These are phyloP conservation scores for Talaromyces sp. DNA, from an alignment of 2,329 filamentous ascomycete species.

Conservation along the genomic window DNA sequence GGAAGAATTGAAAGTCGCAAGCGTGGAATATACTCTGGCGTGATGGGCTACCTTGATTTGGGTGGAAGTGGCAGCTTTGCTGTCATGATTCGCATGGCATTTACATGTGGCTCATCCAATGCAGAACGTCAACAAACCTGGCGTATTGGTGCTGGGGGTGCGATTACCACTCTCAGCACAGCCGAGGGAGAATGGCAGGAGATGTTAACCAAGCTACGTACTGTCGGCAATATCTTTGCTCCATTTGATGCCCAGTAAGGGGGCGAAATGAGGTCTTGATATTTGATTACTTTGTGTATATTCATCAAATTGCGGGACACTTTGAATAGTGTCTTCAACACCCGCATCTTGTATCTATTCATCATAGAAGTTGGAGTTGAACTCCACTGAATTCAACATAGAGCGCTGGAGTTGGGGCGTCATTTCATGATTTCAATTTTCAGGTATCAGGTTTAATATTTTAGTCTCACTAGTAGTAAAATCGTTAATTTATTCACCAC, in stretches of 20 bases:
- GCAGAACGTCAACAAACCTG: slow-evolving; percentile 53
- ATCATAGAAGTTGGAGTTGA: slow-evolving; percentile 10
- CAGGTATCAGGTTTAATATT: too few relatives aligned
- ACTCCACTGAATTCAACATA: slow-evolving; percentile 34
- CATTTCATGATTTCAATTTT: neutral
- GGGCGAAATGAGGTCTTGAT: neutral
- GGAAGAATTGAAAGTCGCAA: slow-evolving; percentile 64
- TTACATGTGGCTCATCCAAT: slow-evolving; percentile 45
- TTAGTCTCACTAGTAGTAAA: too few relatives aligned
- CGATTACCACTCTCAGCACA: slow-evolving; percentile 82
- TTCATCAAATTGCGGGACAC: slow-evolving; percentile 14
- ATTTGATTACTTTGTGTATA: slow-evolving; percentile 3
- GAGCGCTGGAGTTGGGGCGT: slow-evolving; percentile 26
- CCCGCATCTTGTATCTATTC: slow-evolving; percentile 15
- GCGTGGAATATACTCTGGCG: slow-evolving; percentile 81
- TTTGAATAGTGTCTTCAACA: slow-evolving; percentile 31
- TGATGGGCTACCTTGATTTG: slow-evolving; percentile 86
- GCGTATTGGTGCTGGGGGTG: slow-evolving; percentile 87
- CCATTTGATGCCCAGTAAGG: slow-evolving; percentile 20
- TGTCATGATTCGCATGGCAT: slow-evolving; percentile 84
- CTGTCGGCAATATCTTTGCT: slow-evolving; percentile 47
- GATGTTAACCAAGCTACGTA: slow-evolving; percentile 75
- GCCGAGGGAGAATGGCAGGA: slow-evolving; percentile 82
- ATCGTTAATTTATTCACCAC: too few relatives aligned
- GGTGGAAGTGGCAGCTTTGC: slow-evolving; percentile 86